Percentiles rank a stretch among this genome's conserved stretches.
phyloP scores from a whole-genome alignment of 306 rosid genomes.

The Castanea sativa region DNA sequence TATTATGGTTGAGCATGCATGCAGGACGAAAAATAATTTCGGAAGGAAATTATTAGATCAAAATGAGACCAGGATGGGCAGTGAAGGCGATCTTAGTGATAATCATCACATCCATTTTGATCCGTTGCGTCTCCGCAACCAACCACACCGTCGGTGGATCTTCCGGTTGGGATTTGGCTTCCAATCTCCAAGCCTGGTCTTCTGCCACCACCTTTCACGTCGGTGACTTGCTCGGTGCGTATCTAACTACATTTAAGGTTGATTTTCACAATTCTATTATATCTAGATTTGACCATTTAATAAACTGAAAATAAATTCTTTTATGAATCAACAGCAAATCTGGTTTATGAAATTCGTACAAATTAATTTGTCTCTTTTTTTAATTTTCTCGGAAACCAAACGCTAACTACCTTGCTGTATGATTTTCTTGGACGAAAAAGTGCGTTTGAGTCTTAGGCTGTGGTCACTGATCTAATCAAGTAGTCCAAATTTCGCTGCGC shows the following conservation, averaged over 20 bases:
- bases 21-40: neutral
- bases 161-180: conserved; percentile 72
- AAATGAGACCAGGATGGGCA: conserved; percentile 45
- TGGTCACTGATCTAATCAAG: neutral
- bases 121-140: conserved; percentile 53
- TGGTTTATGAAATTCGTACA: neutral
- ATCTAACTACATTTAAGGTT: neutral
- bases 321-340: neutral
- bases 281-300: neutral
- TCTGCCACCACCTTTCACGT: conserved; percentile 39
- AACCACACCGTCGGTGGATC: conserved; percentile 67
- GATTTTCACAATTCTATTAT: neutral
- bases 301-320: neutral
- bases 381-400: conserved; percentile 10
- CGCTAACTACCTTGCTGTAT: neutral
- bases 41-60: conserved; percentile 38
- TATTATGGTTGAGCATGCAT: neutral
- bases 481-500: too few relatives aligned
- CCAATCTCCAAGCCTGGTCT: conserved; percentile 58
- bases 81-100: conserved; percentile 48
- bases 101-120: conserved; percentile 44
- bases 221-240: conserved; percentile 67
- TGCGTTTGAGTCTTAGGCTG: neutral
- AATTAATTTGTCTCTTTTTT: neutral
- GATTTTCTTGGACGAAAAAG: neutral